phyloP scores from a whole-genome alignment of 208 protist genomes.

The Angomonas desouzai region DNA sequence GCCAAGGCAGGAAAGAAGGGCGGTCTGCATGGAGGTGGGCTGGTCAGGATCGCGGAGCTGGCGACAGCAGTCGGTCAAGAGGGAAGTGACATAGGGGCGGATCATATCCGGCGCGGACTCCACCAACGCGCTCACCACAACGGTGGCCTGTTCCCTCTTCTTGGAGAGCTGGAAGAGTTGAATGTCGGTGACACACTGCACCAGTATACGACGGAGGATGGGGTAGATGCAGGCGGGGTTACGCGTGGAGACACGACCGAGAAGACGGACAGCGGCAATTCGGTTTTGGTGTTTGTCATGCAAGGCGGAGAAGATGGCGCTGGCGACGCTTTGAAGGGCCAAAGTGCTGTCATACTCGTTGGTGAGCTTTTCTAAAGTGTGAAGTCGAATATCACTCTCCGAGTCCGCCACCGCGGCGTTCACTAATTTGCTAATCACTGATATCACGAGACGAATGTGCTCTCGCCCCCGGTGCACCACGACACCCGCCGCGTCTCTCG shows the following conservation, averaged over 20 bases:
- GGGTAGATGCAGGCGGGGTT: constrained; percentile 80
- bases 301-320: constrained; percentile 69
- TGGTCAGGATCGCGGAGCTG: constrained; percentile 53
- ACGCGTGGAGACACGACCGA: constrained; percentile 74
- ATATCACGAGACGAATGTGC: constrained; percentile 77
- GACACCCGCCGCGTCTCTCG: constrained; percentile 51
- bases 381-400: constrained; percentile 85
- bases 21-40: constrained; percentile 50
- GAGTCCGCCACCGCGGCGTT: constrained; percentile 84
- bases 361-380: constrained; percentile 77
- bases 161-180: constrained; percentile 75
- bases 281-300: constrained; percentile 87
- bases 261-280: constrained; percentile 65
- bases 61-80: constrained; percentile 65
- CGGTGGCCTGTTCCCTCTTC: constrained; percentile 73
- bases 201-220: constrained; percentile 77
- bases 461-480: constrained; percentile 78
- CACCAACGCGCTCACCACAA: constrained; percentile 70
- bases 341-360: constrained; percentile 70
- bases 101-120: constrained; percentile 78
- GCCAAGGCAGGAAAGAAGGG: constrained; percentile 76
- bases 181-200: constrained; percentile 82
- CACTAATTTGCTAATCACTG: constrained; percentile 69
- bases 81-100: constrained; percentile 74
- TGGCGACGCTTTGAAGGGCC: constrained; percentile 69